Percentiles rank a stretch among this genome's conserved stretches.
Conservation (phyloP, 345 rosid genomes). For the Mangifera indica region DNA sequence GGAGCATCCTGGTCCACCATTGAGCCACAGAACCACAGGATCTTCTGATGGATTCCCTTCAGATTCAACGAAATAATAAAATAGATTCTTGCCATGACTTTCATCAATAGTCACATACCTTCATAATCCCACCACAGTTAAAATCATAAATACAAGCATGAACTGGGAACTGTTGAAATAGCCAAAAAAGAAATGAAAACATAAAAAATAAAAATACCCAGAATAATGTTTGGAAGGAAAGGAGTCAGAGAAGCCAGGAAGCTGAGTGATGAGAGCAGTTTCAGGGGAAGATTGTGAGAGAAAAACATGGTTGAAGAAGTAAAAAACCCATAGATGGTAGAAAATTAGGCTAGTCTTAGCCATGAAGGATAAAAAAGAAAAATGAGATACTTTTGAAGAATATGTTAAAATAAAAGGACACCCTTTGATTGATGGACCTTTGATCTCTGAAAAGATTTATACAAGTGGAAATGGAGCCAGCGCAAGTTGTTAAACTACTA, state of each 20-base stretch:
- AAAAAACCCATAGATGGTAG: slow-evolving; percentile 3
- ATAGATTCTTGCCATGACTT: slow-evolving; percentile 52
- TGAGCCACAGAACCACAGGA: slow-evolving; percentile 91
- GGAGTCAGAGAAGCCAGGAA: slow-evolving; percentile 65
- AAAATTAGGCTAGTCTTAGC: slow-evolving; percentile 22
- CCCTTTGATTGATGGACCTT: background rate
- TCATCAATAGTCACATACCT: slow-evolving; percentile 70
- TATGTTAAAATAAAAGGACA: background rate
- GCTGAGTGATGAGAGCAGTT: slow-evolving; percentile 47
- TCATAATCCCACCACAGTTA: slow-evolving; percentile 17
- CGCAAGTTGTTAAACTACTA: background rate
- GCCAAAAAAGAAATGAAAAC: background rate
- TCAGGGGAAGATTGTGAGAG: slow-evolving; percentile 51
- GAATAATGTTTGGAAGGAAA: slow-evolving; percentile 85
- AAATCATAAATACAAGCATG: background rate
- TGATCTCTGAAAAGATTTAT: background rate
- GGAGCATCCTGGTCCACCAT: slow-evolving; percentile 97
- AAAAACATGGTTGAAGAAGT: slow-evolving; percentile 21
- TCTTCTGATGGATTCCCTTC: slow-evolving; percentile 64
- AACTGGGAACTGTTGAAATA: background rate
- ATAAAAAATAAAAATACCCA: slow-evolving; percentile 42
- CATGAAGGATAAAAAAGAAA: slow-evolving; percentile 24
- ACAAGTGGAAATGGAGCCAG: background rate
- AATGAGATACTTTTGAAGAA: background rate
- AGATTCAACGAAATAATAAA: slow-evolving; percentile 79